Evolutionary conservation across 2,329 filamentous ascomycete species (phyloP).

Genomic region (Aspergillus piperis): DNA sequence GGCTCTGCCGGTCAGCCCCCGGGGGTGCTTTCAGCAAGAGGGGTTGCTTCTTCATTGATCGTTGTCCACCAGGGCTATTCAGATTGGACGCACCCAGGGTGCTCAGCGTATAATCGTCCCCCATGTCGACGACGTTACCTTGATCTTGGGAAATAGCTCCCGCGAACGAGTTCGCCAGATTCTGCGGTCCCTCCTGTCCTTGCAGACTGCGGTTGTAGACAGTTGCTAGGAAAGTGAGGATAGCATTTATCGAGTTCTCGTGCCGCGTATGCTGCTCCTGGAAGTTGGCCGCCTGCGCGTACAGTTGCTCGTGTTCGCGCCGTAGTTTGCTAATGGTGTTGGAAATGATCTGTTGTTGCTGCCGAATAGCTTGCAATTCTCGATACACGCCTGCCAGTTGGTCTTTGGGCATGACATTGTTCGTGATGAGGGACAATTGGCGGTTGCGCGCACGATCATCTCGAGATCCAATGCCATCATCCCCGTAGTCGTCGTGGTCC

Average conservation of each 20-base stretch:
- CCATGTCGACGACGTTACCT: constrained; percentile 64
- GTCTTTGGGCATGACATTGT: constrained; percentile 60
- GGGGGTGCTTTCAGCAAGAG: constrained; percentile 51
- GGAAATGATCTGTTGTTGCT: constrained; percentile 84
- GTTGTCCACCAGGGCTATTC: constrained; percentile 37
- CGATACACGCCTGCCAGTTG: constrained; percentile 76
- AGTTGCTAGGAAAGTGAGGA: constrained; percentile 92
- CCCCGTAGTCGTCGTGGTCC: constrained; percentile 61
- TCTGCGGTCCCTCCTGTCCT: constrained; percentile 73
- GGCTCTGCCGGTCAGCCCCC: constrained; percentile 25
- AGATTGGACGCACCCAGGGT: constrained; percentile 35
- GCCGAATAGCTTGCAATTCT: constrained; percentile 78
- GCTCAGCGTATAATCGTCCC: constrained; percentile 51
- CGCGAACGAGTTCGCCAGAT: constrained; percentile 80
- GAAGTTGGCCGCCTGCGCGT: constrained; percentile 83
- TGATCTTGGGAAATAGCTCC: constrained; percentile 68
- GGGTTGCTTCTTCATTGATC: constrained; percentile 49
- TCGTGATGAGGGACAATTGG: constrained; percentile 46
- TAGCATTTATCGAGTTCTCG: constrained; percentile 98
- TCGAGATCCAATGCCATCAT: constrained; percentile 41
- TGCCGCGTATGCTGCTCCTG: constrained; percentile 93
- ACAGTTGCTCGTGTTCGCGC: constrained; percentile 83
- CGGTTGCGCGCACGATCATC: constrained; percentile 40
- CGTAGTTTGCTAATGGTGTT: constrained; percentile 77
- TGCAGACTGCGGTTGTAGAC: constrained; percentile 94